These are phyloP conservation scores for Sicyos baderoa DNA, from an alignment of 306 rosid species.

Conservation along the genomic window DNA sequence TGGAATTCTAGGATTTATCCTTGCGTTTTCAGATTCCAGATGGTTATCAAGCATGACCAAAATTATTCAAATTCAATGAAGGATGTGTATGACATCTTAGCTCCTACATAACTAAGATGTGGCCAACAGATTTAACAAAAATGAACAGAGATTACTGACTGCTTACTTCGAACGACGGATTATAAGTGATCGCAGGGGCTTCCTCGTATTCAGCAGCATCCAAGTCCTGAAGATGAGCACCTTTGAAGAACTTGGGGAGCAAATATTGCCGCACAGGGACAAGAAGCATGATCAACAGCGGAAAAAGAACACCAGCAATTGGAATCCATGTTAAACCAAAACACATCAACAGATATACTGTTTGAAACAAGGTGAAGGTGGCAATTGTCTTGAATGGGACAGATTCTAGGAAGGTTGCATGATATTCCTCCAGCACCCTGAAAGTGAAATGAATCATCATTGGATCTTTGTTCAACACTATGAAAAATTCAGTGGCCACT, in stretches of 20 bases:
- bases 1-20: no score
- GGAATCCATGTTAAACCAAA: constrained; percentile 96
- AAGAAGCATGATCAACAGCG: constrained; percentile 92
- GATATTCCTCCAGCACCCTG: constrained; percentile 73
- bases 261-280: constrained; percentile 81
- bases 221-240: constrained; percentile 81
- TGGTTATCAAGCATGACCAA: no score
- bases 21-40: no score
- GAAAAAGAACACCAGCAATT: constrained; percentile 89
- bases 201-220: constrained; percentile 90
- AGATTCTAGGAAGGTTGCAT: constrained; percentile 71
- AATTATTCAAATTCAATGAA: not conserved
- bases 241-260: constrained; percentile 78
- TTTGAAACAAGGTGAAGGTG: constrained; percentile 74
- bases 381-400: constrained; percentile 82
- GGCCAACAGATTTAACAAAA: not conserved
- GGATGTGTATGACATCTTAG: not conserved
- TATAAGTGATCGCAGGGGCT: constrained; percentile 70
- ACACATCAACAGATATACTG: constrained; percentile 74
- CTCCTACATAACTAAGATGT: not conserved
- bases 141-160: not conserved
- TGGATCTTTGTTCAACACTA: no score
- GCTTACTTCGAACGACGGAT: constrained; percentile 66
- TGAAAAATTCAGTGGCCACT: no score
- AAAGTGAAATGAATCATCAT: not conserved